Evolutionary conservation across 2,329 filamentous ascomycete species (phyloP), one percentile per base, ranked within the genome.

Genomic region (Pyrenophora graminea): DNA sequence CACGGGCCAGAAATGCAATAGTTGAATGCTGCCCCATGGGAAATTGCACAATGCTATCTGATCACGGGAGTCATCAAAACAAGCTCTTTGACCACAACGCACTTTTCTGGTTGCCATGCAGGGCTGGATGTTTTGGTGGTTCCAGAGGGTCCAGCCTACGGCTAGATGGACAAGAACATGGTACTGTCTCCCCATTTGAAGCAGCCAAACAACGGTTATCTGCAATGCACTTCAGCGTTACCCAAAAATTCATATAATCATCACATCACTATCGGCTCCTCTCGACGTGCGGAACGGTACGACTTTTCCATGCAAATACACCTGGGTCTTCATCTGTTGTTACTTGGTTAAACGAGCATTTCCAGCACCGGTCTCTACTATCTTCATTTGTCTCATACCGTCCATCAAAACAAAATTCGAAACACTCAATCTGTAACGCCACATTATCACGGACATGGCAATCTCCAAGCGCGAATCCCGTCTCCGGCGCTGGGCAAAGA

Each of bases 401-500:
- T 37, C 23, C 31, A 44, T 10, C n/a, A 10, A 51, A 19, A 7
- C 17, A 38, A 12, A 8, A 13, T 6, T 38, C 7, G 15, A 12
- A 7, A 15, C 32, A 23, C 32, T 41, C 6, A 18, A 27, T 40
- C 23, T 4, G 8, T 25, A 33, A 21, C 27, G 31, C 12, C 10
- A 30, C 31, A n/a, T 7, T 17, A 44, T 27, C 10, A 17, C 31
- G 15, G 21, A 9, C 25, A 49, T 40, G 36, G 18, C 31, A 3
- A 25, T 45, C 12, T 19, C 32, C 18, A 53, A 53, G 15, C 50
- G 40, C 36, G 36, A 45, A 39, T 45, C 45, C 9, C 39, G 40
- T 10, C 37, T 53, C 36, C 36, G 30, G 7, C 39, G 32, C 27
- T 53, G 50, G 50, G 40, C 50, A 10, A 49, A 36, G 36, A 53